Evolutionary conservation across 805 yeast genomes (phyloP).

Genomic region (Kuraishia borneana): DNA sequence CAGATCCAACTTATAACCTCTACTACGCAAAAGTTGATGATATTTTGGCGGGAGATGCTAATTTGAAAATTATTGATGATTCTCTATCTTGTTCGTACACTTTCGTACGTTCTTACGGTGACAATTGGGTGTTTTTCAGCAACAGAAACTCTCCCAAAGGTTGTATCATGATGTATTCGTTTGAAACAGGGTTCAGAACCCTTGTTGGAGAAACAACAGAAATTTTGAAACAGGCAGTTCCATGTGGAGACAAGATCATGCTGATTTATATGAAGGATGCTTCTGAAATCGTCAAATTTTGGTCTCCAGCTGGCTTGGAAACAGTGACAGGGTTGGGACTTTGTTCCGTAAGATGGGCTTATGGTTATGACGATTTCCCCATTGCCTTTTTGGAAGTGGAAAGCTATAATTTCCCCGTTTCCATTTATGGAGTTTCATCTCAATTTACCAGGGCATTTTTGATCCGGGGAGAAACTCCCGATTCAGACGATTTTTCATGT

Average conservation of each 20-base stretch:
- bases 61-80: constrained; percentile 2
- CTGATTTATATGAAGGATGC: constrained; percentile 5
- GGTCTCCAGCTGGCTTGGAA: constrained; percentile 1
- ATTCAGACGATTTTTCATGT: constrained; percentile 1
- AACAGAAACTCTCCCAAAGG: constrained; percentile 2
- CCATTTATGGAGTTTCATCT: constrained; percentile 1
- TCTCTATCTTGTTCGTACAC: constrained; percentile 1
- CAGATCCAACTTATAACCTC: constrained; percentile 3
- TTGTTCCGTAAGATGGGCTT: constrained; percentile 2
- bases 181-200: constrained; percentile 1
- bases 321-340: neutral
- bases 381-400: constrained; percentile 4
- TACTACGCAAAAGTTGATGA: constrained; percentile 3
- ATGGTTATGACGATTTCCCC: neutral
- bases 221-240: constrained; percentile 1
- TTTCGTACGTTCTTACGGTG: constrained; percentile 1
- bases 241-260: constrained; percentile 2
- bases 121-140: constrained; percentile 3
- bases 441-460: neutral
- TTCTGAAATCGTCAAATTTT: constrained; percentile 1
- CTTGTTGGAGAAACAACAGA: constrained; percentile 1
- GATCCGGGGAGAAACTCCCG: neutral
- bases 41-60: neutral
- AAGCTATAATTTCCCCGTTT: constrained; percentile 2
- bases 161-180: constrained; percentile 3